A percentile compares a stretch with the other conserved stretches of the same genome.
phyloP scores from a whole-genome alignment of 106 monocot species.

The Alisma plantagoaquatica region DNA sequence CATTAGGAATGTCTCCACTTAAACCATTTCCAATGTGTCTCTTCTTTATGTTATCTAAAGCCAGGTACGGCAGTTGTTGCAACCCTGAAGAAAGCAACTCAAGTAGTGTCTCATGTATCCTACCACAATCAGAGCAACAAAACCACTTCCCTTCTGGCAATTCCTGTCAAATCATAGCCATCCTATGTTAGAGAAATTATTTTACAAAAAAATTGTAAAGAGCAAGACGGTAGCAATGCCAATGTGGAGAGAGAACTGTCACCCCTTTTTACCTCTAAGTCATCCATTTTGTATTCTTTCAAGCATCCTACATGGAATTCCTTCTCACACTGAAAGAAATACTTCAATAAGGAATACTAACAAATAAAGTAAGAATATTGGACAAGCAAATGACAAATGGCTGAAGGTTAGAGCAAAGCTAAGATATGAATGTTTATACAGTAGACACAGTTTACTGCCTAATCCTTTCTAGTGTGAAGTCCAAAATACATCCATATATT shows the following conservation, averaged over 20 bases:
- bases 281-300: conserved; percentile 52
- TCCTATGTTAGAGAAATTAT: no score
- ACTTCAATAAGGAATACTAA: not conserved
- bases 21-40: conserved; percentile 32
- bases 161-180: no score
- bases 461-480: no score
- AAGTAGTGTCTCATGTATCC: conserved; percentile 36
- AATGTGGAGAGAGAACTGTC: no score
- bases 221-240: no score
- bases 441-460: no score
- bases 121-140: conserved; percentile 44
- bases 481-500: no score
- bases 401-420: no score
- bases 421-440: no score
- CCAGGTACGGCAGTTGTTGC: conserved; percentile 15
- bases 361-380: not conserved
- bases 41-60: conserved; percentile 37
- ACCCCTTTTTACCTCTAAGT: conserved; percentile 68
- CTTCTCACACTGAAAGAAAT: conserved; percentile 4
- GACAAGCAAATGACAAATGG: no score
- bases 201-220: no score
- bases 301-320: conserved; percentile 1
- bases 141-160: no score
- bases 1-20: conserved; percentile 13
- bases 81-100: conserved; percentile 32